Evolutionary conservation across 1,139 yeast species (phyloP), one percentile per base, ranked within the genome.

Genomic region (Eremothecium sinecaudum): DNA sequence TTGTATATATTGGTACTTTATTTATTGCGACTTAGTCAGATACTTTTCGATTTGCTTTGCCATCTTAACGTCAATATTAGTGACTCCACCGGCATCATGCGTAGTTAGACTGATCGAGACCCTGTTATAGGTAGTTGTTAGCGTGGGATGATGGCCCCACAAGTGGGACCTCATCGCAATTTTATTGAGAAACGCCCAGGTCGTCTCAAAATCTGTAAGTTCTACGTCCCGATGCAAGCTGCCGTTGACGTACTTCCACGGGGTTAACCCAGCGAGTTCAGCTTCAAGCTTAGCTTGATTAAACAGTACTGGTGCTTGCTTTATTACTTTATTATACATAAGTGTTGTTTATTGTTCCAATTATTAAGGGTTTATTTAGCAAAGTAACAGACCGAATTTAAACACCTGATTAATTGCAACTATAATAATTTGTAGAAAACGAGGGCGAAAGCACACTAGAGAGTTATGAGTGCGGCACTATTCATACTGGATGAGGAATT

Each of bases 111-210:
- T 63, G 3, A 82, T 46, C 10, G 63, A 62, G 0, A 81, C 83
- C 28, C 62, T 58, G 46, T 75, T 81, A 50, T 81, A 82, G 0
- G 75, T 67, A 2, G 78, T 78, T 1, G 62, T 62, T 4, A 79
- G 73, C 0, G 75, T 73, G 0, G 94, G 93, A 51, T 83, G 94
- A 48, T 83, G 94, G 18, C 75, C 78, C 48, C 63, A 58, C 1
- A 62, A 47, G 49, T 79, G 81, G 1, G 84, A 69, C 30, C 73
- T 61, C 58, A 72, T 59, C 1, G 86, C 74, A 2, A 81, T 70
- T 36, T 67, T 67, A 18, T 73, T 76, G 17, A 83, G 59, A 48
- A 80, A 80, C 4, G 67, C 59, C 83, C 86, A 77, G 0, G 87
- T 76, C 21, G 64, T 63, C 38, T 73, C 74, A 50, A 69, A 79